A percentile compares a stretch with the other conserved stretches of the same genome.
phyloP scores from a whole-genome alignment of 805 yeast species.

The Starmerella apis region DNA sequence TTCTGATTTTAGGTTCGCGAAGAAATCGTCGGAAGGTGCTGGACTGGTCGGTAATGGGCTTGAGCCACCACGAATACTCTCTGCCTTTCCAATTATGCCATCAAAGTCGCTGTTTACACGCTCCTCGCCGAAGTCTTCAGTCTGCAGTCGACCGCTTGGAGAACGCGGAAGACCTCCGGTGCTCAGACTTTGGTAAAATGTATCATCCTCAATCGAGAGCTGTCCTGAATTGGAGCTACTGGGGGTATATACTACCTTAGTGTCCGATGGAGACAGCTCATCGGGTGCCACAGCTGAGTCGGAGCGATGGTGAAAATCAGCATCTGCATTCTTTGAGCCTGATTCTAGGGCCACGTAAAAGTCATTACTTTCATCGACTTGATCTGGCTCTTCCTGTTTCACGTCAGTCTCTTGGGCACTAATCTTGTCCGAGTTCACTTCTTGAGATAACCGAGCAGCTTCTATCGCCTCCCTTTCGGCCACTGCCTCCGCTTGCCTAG shows the following conservation, averaged over 20 bases:
- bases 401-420: neutral
- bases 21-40: neutral
- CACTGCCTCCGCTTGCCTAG: neutral
- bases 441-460: neutral
- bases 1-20: neutral
- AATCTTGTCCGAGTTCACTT: neutral
- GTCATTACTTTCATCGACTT: slow-evolving; percentile 8
- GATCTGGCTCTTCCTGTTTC: too few relatives aligned
- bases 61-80: neutral
- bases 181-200: neutral
- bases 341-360: slow-evolving; percentile 8
- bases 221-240: neutral
- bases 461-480: neutral
- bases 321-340: too few relatives aligned
- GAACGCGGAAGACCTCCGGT: neutral
- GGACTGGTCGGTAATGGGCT: neutral
- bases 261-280: neutral
- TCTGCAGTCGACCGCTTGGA: neutral
- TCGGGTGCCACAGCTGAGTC: neutral
- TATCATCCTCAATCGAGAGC: neutral
- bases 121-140: neutral
- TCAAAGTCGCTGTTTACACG: slow-evolving; percentile 4
- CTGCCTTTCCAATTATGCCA: neutral
- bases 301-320: too few relatives aligned
- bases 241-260: neutral